Conservation (phyloP, 805 yeast species). For the Ogataea corticis region DNA sequence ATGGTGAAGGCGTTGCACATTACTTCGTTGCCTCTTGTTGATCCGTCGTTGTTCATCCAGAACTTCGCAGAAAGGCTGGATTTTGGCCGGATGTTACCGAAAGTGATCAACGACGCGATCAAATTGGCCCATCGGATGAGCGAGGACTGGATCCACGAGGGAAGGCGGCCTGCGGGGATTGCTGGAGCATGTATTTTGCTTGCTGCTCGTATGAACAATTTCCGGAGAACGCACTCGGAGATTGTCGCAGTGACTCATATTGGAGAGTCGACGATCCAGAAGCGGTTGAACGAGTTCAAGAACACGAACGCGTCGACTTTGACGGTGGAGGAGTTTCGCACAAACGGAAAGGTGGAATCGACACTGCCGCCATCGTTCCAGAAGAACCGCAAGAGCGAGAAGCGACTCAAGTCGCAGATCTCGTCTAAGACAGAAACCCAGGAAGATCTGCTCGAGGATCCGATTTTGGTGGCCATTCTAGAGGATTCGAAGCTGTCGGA, state of each 20-base stretch:
- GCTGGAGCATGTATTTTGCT: slow-evolving; percentile 94
- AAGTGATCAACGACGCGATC: slow-evolving; percentile 85
- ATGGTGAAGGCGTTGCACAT: slow-evolving; percentile 86
- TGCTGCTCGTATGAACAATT: slow-evolving; percentile 96
- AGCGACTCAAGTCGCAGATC: slow-evolving; percentile 29
- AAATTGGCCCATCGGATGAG: slow-evolving; percentile 88
- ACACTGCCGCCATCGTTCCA: slow-evolving; percentile 84
- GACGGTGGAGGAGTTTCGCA: slow-evolving; percentile 73
- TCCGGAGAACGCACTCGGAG: slow-evolving; percentile 88
- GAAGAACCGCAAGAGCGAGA: slow-evolving; percentile 56
- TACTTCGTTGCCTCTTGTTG: slow-evolving; percentile 79
- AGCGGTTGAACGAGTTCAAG: slow-evolving; percentile 85
- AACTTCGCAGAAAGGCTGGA: slow-evolving; percentile 89
- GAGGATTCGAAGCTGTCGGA: slow-evolving; percentile 47
- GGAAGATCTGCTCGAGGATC: slow-evolving; percentile 42
- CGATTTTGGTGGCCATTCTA: slow-evolving; percentile 43
- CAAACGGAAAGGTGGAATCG: slow-evolving; percentile 38
- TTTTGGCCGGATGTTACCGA: slow-evolving; percentile 70
- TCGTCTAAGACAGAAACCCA: slow-evolving; percentile 39
- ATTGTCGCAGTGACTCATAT: slow-evolving; percentile 94
- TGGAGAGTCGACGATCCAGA: slow-evolving; percentile 90
- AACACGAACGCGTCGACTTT: slow-evolving; percentile 71
- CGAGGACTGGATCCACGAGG: slow-evolving; percentile 93
- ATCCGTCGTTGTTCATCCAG: slow-evolving; percentile 90
- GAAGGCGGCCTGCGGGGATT: slow-evolving; percentile 96